Evolutionary conservation across 192 early-diverging fungal genomes (phyloP), one percentile per base, ranked within the genome.

Genomic region (Radiomyces spectabilis): DNA sequence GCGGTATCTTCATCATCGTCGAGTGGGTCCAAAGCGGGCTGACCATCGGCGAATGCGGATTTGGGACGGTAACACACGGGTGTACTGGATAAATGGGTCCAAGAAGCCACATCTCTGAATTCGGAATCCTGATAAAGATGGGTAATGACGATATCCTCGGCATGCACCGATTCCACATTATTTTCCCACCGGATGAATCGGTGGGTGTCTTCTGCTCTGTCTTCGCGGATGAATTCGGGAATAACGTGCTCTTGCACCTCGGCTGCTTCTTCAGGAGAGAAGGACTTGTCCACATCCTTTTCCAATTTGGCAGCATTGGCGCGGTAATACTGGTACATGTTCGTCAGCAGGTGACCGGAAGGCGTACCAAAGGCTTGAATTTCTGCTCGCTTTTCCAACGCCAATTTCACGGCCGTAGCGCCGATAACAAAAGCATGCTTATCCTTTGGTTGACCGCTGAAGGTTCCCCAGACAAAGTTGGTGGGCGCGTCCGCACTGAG

Each of bases 61-160:
- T 34, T 32, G n/a, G 35, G 40, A 45, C 45, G 7, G 24, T 57
- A 40, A 39, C 72, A 77, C 12, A 63, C 54, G 2, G 50, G 39
- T 7, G 55, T 54, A 25, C 61, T 61, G 10, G 30, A 27, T 7
- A 74, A 41, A 3, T 48, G 53, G 8, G 67, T 41, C 51, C 62
- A 72, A 15, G 44, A 42, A 7, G 53, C 51, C 1, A 81, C 41
- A 12, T 66, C 63, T 5, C 7, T 62, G 39, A 76, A 70, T 19
- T 81, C 79, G 7, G 58, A 61, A 29, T 73, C 57, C 47, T 76
- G 68, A 38, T 69, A 76, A 10, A 81, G 65, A 27, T 64, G 50
- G 2, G 70, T 61, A 7, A 81, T 64, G 1, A 53, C 72, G 1
- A 65, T 45, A 29, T 65, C 31, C 18, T 71, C 51, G n/a, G 49